Evolutionary conservation across 1,139 yeast species (phyloP).

Genomic region (Zhuliangozyma parablackwelliae): DNA sequence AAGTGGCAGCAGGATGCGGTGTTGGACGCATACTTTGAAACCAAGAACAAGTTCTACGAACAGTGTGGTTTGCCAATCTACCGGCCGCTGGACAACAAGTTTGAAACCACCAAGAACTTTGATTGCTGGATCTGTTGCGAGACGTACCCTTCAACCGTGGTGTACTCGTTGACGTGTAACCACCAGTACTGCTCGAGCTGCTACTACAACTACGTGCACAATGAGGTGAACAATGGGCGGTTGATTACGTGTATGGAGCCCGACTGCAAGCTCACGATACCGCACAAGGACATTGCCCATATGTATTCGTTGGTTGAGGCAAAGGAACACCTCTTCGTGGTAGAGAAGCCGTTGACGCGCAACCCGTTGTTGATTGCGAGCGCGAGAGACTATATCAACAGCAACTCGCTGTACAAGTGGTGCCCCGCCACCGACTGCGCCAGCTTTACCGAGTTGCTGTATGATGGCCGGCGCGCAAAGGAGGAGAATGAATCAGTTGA

Average conservation of each 20-base stretch:
- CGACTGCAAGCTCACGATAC: slow-evolving; percentile 29
- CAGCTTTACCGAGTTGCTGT: slow-evolving; percentile 42
- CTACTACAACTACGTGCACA: slow-evolving; percentile 55
- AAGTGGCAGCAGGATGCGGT: slow-evolving; percentile 75
- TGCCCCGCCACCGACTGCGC: slow-evolving; percentile 89
- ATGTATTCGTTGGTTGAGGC: slow-evolving; percentile 11
- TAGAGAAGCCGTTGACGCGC: slow-evolving; percentile 5
- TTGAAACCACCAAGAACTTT: slow-evolving; percentile 24
- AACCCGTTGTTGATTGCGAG: slow-evolving; percentile 19
- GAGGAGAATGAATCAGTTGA: slow-evolving; percentile 25
- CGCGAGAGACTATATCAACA: slow-evolving; percentile 50
- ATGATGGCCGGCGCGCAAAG: slow-evolving; percentile 2
- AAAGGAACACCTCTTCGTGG: slow-evolving; percentile 2
- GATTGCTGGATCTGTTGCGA: slow-evolving; percentile 73
- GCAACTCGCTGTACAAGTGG: slow-evolving; percentile 54
- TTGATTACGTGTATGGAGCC: slow-evolving; percentile 63
- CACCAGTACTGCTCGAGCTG: slow-evolving; percentile 71
- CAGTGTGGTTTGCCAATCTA: slow-evolving; percentile 45
- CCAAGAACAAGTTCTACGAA: slow-evolving; percentile 38
- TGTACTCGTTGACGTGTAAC: slow-evolving; percentile 60
- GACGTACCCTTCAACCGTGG: slow-evolving; percentile 27
- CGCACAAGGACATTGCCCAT: slow-evolving; percentile 25
- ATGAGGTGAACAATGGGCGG: slow-evolving; percentile 49
- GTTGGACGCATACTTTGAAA: slow-evolving; percentile 62
- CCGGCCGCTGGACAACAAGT: slow-evolving; percentile 14